These are phyloP conservation scores for Botrytis paeoniae DNA, from an alignment of 2,329 filamentous ascomycete genomes.

Conservation along the genomic window DNA sequence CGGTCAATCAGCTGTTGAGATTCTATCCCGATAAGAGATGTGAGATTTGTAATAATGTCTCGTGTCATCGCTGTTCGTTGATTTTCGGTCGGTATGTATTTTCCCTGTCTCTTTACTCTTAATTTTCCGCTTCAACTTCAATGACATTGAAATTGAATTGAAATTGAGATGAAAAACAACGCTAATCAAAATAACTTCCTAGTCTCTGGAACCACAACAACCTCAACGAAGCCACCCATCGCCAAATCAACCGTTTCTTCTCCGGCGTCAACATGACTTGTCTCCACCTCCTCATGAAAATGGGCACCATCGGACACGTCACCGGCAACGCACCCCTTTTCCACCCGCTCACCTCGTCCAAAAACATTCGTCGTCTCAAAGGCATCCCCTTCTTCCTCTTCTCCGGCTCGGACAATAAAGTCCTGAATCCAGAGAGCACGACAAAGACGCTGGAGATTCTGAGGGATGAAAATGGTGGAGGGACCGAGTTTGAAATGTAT, in stretches of 20 bases:
- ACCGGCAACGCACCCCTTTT: slow-evolving; percentile 51
- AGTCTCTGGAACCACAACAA: slow-evolving; percentile 60
- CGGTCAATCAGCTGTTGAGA: slow-evolving; percentile 54
- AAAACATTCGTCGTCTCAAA: slow-evolving; percentile 50
- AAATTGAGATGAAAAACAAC: background rate
- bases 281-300: slow-evolving; percentile 54
- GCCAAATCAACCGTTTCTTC: slow-evolving; percentile 59
- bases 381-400: slow-evolving; percentile 57
- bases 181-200: background rate
- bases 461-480: slow-evolving; percentile 49
- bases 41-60: slow-evolving; percentile 60
- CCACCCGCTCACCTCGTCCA: slow-evolving; percentile 46
- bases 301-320: slow-evolving; percentile 51
- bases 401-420: slow-evolving; percentile 54
- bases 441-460: slow-evolving; percentile 52
- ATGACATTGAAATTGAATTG: background rate
- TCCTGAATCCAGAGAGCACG: slow-evolving; percentile 53
- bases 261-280: slow-evolving; percentile 60
- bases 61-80: slow-evolving; percentile 58
- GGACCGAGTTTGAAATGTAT: slow-evolving; percentile 45
- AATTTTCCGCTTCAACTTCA: background rate
- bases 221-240: slow-evolving; percentile 63
- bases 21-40: slow-evolving; percentile 52
- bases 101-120: background rate
- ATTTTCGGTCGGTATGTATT: slow-evolving; percentile 54